Evolutionary conservation across 192 early-diverging fungal genomes (phyloP), one percentile per base, ranked within the genome.

Genomic region (Powellomyces hirtus): DNA sequence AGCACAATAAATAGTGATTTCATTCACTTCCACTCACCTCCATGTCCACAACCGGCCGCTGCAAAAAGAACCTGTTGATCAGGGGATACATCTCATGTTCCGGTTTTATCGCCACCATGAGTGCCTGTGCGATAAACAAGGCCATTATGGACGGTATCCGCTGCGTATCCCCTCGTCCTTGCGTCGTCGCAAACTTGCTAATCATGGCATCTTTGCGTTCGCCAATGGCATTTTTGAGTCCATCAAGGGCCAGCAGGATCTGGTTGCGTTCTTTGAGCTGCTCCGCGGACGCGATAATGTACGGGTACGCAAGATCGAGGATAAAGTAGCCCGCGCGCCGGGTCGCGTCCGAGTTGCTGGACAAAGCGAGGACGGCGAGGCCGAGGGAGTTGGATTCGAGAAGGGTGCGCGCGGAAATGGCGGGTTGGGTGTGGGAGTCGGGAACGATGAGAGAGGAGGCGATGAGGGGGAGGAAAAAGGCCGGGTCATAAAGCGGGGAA

Each of bases 41-140:
- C 40, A 92, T 74, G 76, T 93, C 91, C 22, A 94, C 77, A 1
- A 83, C 62, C 8, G 89, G 85, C 26, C 88, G 76, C 58, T 90
- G 86, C 27, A 91, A 77, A 20, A 90, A 80, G 74, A 93, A 94
- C 38, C 81, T 82, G 46, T 91, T 88, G 45, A 94, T 77, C 31
- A 84, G 71, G 22, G 90, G 84, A 70, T 89, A 90, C 87, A 94
- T 86, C 36, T 84, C 86, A 66, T 86, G 82, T 14, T 87, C 91
- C 4, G 92, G 92, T 53, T 83, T 85, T 24, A 89, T 59, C 4
- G 90, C 30, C 8, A 89, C 79, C 26, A 78, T 69, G 4, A 92
- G 51, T 0, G 84, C 73, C 59, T 91, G 86, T 0, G 88, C 86
- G 33, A 89, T 77, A 78, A 92, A 92, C 2, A 86, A 45, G 1